Base-by-base conservation (phyloP, 345 rosid genomes). In the Eucalyptus curtisii region DNA sequence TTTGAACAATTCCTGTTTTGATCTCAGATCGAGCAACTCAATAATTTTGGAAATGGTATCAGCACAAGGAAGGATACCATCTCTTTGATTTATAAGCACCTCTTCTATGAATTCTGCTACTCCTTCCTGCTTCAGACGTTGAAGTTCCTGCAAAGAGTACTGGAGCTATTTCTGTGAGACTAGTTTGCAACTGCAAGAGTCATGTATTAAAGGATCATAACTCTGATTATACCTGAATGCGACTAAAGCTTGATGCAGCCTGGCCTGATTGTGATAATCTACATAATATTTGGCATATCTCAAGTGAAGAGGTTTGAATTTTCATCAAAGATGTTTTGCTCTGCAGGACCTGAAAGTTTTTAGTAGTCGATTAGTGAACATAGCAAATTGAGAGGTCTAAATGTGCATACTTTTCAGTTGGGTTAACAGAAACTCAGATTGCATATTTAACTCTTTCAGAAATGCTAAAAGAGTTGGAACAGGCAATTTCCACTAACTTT, bases 1-100 rank as follows among this genome's bases (percentile, higher is more conserved):
- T 90, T 93, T 96, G 40, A 96, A 91, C 87, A 97, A 90, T 86
- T 95, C 99, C 82, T 92, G 95, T 87, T 91, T 95, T 40, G 98
- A 91, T 89, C 88, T 92, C 93, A 97, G 91, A 89, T 94, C 89
- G 61, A 95, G 92, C 52, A 93, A 90, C 86, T 95, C 95, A 85
- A 94, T 92, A 55, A 97, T 90, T 88, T 94, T 92, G 8, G 90
- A 86, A 89, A 95, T 89, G 86, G 90, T 92, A 66, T 93, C 94
- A 89, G 92, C 86, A 90, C 92, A 90, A 92, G 95, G 89, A 87
- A 90, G 88, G 71, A 89, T 87, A 87, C 90, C 97, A 45, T 95
- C 94, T 90, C 90, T 91, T 91, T 61, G 94, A 92, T 91, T 86
- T 89, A 89, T 92, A 88, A 95, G 82, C 86, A 92, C 95, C 90